Conservation (phyloP, 805 yeast species). For the Debaryomyces maramus region DNA sequence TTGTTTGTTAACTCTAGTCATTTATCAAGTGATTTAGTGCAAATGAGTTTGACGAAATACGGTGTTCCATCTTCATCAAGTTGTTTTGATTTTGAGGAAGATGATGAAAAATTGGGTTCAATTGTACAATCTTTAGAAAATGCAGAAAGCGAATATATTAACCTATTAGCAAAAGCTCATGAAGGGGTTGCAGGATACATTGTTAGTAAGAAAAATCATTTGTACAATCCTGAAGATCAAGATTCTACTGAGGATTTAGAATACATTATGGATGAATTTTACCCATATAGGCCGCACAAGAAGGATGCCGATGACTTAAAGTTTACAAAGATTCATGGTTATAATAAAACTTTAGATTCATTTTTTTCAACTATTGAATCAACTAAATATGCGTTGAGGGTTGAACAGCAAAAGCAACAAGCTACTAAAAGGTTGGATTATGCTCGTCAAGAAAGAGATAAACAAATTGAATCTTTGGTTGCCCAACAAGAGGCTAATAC, state of each 20-base stretch:
- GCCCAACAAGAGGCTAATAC: slow-evolving; percentile 64
- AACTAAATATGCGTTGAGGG: slow-evolving; percentile 68
- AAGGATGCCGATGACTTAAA: slow-evolving; percentile 28
- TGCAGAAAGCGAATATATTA: slow-evolving; percentile 46
- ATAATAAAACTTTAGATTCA: slow-evolving; percentile 77
- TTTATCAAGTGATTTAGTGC: slow-evolving; percentile 76
- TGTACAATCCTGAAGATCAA: slow-evolving; percentile 39
- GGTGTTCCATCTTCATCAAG: slow-evolving; percentile 49
- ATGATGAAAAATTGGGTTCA: slow-evolving; percentile 27
- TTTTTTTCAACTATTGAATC: slow-evolving; percentile 87
- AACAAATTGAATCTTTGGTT: slow-evolving; percentile 64
- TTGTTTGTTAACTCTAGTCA: slow-evolving; percentile 68
- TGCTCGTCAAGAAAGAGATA: slow-evolving; percentile 71
- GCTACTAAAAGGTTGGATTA: slow-evolving; percentile 73
- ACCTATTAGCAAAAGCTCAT: slow-evolving; percentile 31
- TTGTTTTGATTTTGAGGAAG: slow-evolving; percentile 27
- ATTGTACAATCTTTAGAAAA: slow-evolving; percentile 44
- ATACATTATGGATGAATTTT: slow-evolving; percentile 62
- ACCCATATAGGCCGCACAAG: slow-evolving; percentile 61
- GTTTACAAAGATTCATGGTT: slow-evolving; percentile 55
- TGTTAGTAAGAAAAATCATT: slow-evolving; percentile 58
- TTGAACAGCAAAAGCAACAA: slow-evolving; percentile 73
- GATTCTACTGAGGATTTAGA: slow-evolving; percentile 40
- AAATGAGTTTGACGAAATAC: slow-evolving; percentile 48
- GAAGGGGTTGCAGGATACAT: slow-evolving; percentile 57